A percentile compares a stretch with the other conserved stretches of the same genome.
Evolutionary conservation across 306 rosid species (phyloP).

Genomic region (Astragalus glycyphyllos): DNA sequence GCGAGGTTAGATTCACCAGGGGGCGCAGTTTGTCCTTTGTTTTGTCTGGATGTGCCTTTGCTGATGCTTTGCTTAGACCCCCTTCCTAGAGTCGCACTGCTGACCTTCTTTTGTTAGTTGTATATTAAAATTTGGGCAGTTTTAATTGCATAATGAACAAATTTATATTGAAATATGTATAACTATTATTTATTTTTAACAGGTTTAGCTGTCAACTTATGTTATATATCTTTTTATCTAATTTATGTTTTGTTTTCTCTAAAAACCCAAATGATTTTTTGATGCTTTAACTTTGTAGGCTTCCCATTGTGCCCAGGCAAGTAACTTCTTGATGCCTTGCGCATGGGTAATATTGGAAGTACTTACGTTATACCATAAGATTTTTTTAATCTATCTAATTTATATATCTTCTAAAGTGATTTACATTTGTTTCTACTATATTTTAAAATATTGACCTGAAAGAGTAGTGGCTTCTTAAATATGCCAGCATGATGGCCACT

Average conservation of each 20-base stretch:
- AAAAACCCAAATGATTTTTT: constrained; percentile 10
- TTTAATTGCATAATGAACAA: constrained; percentile 26
- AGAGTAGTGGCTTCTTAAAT: constrained; percentile 34
- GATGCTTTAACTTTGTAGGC: constrained; percentile 35
- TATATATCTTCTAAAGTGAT: constrained; percentile 29
- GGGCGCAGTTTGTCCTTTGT: neutral
- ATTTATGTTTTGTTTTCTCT: neutral
- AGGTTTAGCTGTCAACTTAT: constrained; percentile 16
- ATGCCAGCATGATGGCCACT: constrained; percentile 69
- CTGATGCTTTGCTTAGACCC: constrained; percentile 1
- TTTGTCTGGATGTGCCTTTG: constrained; percentile 14
- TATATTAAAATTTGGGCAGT: constrained; percentile 24
- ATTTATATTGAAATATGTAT: constrained; percentile 10
- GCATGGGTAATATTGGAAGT: constrained; percentile 22
- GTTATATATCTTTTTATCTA: neutral
- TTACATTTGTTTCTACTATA: constrained; percentile 29
- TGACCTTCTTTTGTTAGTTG: constrained; percentile 10
- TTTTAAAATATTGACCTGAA: constrained; percentile 37
- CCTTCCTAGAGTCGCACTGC: constrained; percentile 29
- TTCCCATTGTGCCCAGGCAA: constrained; percentile 25
- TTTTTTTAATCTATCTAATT: constrained; percentile 25
- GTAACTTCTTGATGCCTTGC: constrained; percentile 38
- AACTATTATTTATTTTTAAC: neutral
- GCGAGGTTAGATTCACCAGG: constrained; percentile 16
- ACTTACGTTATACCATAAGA: neutral